Percentiles rank a stretch among this genome's conserved stretches.
Evolutionary conservation across 208 protist genomes (phyloP).

Genomic region (Acanthamoeba divionensis): DNA sequence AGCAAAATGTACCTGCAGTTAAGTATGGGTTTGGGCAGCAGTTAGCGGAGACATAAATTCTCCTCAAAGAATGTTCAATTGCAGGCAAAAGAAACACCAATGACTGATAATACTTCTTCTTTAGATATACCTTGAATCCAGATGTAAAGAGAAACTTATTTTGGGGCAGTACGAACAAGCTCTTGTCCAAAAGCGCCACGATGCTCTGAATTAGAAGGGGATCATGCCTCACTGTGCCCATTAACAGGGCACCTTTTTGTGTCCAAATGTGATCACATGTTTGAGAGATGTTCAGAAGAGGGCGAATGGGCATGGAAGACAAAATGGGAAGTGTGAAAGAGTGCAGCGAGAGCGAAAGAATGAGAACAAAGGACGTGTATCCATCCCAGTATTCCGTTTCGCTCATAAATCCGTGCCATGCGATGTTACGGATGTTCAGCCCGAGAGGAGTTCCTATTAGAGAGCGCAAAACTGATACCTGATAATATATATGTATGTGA

Average conservation of each 20-base stretch:
- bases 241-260: neutral
- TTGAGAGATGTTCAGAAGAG: neutral
- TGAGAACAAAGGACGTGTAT: neutral
- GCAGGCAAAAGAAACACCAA: neutral
- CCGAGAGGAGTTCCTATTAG: conserved; percentile 16
- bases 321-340: neutral
- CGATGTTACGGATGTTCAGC: conserved; percentile 2
- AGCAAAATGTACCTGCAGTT: neutral
- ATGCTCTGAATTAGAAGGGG: neutral
- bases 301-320: too few relatives aligned
- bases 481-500: neutral
- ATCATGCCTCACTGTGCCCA: neutral
- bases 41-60: neutral
- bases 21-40: neutral
- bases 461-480: neutral
- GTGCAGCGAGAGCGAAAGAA: neutral
- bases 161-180: neutral
- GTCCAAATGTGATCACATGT: neutral
- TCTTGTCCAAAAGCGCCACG: neutral
- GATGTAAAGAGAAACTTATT: neutral
- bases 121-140: neutral
- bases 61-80: neutral
- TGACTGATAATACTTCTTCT: neutral
- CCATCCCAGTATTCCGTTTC: neutral
- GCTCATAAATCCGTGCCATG: conserved; percentile 8